Base-by-base conservation (phyloP, 805 yeast genomes). In the Wickerhamia fluorescens region DNA sequence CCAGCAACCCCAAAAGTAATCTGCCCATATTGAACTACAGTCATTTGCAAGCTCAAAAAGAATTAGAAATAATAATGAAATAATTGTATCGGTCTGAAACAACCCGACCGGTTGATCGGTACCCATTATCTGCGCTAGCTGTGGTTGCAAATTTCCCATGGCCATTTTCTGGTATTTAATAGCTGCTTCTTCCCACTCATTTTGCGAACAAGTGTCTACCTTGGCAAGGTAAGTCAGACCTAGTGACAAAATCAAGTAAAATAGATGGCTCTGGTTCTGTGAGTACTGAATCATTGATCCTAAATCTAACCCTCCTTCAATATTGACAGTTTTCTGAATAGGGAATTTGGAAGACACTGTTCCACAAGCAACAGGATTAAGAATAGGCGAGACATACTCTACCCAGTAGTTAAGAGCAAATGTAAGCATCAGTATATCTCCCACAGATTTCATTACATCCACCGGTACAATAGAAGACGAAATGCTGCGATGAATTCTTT, bases 321-420 rank as follows among this genome's bases (percentile, higher is more conserved):
- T 37, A 12, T 24, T 35, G 13, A 20, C 22, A 15, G 18, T 27
- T 9, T 27, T 25, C 16, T 31, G 43, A 25, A 25, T 36, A 17
- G 23, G 29, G 25, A 26, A 39, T 3, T 20, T 22, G 17, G 33
- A 28, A 12, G 28, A 28, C 17, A 29, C 28, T n/a, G n/a, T n/a
- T n/a, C n/a, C n/a, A n/a, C n/a, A n/a, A 3, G 49, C 50, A 13
- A 50, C 35, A n/a, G 57, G 57, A 28, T 49, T 47, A 22, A 50
- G 39, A n/a, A 50, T 49, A 2, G 57, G 57, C 3, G 51, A 43
- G 15, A 51, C 41, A 25, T 42, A 49, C 14, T 40, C 38, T 10
- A 51, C 37, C 32, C 50, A 51, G 35, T 47, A 51, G 24, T 38
- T 41, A 9, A 51, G 31, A 5, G 57, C 53, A 28, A 37, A 44